Conservation (phyloP, 495 filamentous ascomycete genomes). For the Letharia columbiana region DNA sequence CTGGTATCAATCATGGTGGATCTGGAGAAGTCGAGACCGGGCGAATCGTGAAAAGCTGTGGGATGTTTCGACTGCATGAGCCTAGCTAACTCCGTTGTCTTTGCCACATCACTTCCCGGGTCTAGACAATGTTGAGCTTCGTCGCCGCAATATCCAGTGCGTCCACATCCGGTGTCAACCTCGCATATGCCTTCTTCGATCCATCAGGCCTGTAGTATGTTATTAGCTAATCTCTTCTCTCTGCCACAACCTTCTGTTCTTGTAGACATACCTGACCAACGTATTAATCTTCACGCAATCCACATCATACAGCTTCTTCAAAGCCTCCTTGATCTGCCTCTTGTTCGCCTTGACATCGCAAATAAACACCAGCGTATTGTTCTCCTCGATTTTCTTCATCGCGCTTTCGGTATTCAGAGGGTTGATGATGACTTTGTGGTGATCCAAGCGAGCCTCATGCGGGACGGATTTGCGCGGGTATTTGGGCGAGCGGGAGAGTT, state of each 20-base stretch:
- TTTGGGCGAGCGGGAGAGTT: conserved; percentile 83
- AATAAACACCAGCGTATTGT: conserved; percentile 99
- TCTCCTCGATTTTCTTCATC: conserved; percentile 99
- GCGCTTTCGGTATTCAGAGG: conserved; percentile 94
- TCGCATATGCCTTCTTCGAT: conserved; percentile 95
- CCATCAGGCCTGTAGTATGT: conserved; percentile 66
- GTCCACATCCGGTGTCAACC: conserved; percentile 91
- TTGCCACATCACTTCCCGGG: not conserved
- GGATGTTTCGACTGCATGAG: conserved; percentile 8
- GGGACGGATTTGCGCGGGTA: conserved; percentile 94
- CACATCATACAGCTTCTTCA: conserved; percentile 99
- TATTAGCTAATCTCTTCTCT: not conserved
- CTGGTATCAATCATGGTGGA: not conserved
- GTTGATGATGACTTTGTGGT: conserved; percentile 81
- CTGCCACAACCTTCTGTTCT: too few relatives aligned
- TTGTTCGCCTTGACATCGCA: conserved; percentile 98
- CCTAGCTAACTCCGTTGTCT: conserved; percentile 7
- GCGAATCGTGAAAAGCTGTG: not conserved
- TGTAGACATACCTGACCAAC: conserved; percentile 69
- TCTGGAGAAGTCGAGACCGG: not conserved
- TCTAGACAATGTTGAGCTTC: conserved; percentile 95
- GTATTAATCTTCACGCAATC: conserved; percentile 98
- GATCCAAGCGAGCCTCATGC: conserved; percentile 82
- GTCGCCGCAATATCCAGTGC: conserved; percentile 98
- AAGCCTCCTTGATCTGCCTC: conserved; percentile 94